phyloP scores from a whole-genome alignment of 768 basidiomycete genomes.

The Coprinopsis marcescibilis region DNA sequence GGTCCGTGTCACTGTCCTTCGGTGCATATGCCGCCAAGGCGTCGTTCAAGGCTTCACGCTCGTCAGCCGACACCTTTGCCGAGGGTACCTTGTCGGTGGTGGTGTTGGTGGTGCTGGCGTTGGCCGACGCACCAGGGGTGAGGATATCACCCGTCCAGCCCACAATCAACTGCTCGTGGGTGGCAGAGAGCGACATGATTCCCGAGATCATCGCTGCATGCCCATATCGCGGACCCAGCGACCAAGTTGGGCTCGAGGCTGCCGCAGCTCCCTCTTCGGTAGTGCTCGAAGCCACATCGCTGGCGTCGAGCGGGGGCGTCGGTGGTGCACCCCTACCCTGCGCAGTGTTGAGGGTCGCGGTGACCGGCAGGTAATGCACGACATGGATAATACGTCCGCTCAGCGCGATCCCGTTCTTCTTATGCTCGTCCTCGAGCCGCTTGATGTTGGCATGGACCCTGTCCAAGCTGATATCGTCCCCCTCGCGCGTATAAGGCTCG shows the following conservation, averaged over 20 bases:
- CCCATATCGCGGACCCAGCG: constrained; percentile 72
- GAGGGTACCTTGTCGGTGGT: constrained; percentile 36
- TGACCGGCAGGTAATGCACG: constrained; percentile 83
- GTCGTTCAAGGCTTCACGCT: constrained; percentile 59
- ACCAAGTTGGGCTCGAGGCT: constrained; percentile 48
- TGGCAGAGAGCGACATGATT: constrained; percentile 74
- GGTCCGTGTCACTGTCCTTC: constrained; percentile 51
- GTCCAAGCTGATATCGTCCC: constrained; percentile 62
- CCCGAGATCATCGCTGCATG: constrained; percentile 96
- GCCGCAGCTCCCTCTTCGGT: constrained; percentile 33
- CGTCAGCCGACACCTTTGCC: constrained; percentile 49
- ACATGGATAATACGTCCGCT: constrained; percentile 90
- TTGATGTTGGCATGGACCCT: constrained; percentile 70
- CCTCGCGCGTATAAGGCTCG: constrained; percentile 61
- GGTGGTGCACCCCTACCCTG: constrained; percentile 68
- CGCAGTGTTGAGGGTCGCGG: constrained; percentile 49
- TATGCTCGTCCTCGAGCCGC: constrained; percentile 67
- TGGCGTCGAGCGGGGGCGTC: constrained; percentile 55
- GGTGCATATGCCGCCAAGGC: constrained; percentile 58
- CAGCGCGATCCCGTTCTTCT: constrained; percentile 62
- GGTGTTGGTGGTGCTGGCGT: constrained; percentile 9
- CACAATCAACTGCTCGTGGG: constrained; percentile 86
- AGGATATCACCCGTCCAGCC: constrained; percentile 93
- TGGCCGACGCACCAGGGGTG: constrained; percentile 29
- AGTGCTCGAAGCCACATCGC: constrained; percentile 21